Evolutionary conservation across 2,329 filamentous ascomycete species (phyloP).

Genomic region (Neonectria faginata): DNA sequence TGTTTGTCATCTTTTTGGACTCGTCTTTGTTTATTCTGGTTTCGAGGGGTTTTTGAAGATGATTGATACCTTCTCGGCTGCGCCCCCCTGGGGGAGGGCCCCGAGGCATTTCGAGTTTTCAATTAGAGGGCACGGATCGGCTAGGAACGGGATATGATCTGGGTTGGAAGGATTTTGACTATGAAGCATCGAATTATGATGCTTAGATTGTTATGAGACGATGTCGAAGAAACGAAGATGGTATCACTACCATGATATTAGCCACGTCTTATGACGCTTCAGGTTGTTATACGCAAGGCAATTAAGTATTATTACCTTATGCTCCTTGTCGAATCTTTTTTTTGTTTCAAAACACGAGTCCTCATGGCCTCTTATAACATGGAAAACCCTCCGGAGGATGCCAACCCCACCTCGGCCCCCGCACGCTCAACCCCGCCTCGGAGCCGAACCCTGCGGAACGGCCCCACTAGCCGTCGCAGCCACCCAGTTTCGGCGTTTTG

Average conservation of each 20-base stretch:
- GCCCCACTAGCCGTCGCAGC: constrained; percentile 5
- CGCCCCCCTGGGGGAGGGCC: constrained; percentile 43
- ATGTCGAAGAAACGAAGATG: constrained; percentile 37
- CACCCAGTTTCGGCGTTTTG: not conserved
- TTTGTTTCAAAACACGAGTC: not conserved
- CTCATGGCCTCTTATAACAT: not conserved
- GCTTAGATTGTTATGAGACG: constrained; percentile 43
- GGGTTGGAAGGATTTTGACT: constrained; percentile 13
- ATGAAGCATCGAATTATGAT: constrained; percentile 35
- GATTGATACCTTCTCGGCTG: constrained; percentile 43
- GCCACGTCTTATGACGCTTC: not conserved
- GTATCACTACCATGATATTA: constrained; percentile 32
- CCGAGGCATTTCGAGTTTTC: constrained; percentile 39
- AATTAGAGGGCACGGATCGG: constrained; percentile 25
- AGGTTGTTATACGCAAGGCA: not conserved
- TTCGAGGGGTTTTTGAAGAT: constrained; percentile 35
- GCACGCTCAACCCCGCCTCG: constrained; percentile 1
- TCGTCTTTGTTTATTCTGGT: constrained; percentile 35
- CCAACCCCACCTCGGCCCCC: not conserved
- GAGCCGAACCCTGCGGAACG: constrained; percentile 5
- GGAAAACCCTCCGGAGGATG: not conserved
- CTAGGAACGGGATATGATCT: constrained; percentile 24
- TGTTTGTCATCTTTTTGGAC: constrained; percentile 37
- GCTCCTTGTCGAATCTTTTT: not conserved
- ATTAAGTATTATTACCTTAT: not conserved